A percentile compares a stretch with the other conserved stretches of the same genome.
Conservation (phyloP, 2,329 filamentous ascomycete genomes). For the Lasiodiplodia citricola region DNA sequence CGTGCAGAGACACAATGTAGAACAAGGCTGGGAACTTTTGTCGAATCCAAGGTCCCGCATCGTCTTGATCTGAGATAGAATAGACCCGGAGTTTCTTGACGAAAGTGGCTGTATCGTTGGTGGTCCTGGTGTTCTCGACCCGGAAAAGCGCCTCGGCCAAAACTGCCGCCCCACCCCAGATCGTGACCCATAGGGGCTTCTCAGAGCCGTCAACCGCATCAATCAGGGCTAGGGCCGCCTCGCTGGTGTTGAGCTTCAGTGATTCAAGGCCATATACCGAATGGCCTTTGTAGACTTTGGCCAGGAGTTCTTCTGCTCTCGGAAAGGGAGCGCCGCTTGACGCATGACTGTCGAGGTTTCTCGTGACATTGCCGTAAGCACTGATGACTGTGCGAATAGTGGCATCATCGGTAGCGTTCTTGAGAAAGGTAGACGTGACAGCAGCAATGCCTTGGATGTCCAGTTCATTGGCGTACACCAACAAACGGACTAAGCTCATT, state of each 20-base stretch:
- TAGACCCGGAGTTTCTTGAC: slow-evolving; percentile 56
- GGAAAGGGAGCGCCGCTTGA: slow-evolving; percentile 33
- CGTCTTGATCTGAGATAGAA: slow-evolving; percentile 60
- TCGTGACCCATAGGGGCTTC: slow-evolving; percentile 54
- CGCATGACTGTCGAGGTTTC: slow-evolving; percentile 53
- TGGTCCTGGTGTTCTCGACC: slow-evolving; percentile 40
- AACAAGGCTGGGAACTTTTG: slow-evolving; percentile 53
- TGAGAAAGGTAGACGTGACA: slow-evolving; percentile 29
- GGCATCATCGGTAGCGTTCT: slow-evolving; percentile 29
- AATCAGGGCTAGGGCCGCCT: slow-evolving; percentile 33
- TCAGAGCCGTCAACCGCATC: slow-evolving; percentile 35
- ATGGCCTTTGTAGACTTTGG: slow-evolving; percentile 39
- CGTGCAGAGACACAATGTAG: slow-evolving; percentile 57
- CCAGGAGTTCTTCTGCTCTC: slow-evolving; percentile 29
- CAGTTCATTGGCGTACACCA: slow-evolving; percentile 31
- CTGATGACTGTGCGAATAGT: slow-evolving; percentile 30
- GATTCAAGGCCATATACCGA: slow-evolving; percentile 46
- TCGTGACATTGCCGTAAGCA: slow-evolving; percentile 37
- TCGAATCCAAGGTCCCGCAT: slow-evolving; percentile 57
- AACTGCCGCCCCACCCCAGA: slow-evolving; percentile 59
- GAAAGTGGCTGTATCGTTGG: slow-evolving; percentile 43
- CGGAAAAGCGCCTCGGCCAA: slow-evolving; percentile 55
- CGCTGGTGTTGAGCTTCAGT: slow-evolving; percentile 32
- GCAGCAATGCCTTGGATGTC: slow-evolving; percentile 31
- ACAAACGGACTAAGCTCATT: slow-evolving; percentile 30